A percentile compares a stretch with the other conserved stretches of the same genome.
Evolutionary conservation across 768 basidiomycete genomes (phyloP).

Genomic region (Trametes villosa): DNA sequence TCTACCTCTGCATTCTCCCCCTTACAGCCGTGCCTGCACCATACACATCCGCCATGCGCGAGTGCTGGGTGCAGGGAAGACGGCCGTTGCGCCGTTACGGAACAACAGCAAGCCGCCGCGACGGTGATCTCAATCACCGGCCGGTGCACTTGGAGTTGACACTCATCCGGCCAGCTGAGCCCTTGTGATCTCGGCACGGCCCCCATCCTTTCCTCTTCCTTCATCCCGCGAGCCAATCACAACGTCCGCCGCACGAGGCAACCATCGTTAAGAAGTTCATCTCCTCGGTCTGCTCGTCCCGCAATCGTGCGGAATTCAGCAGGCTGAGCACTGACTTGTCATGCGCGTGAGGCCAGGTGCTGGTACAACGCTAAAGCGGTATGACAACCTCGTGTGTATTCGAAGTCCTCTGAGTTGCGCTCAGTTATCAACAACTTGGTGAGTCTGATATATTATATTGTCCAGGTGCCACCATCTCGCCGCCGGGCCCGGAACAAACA

Average conservation of each 20-base stretch:
- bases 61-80: neutral
- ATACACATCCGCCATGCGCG: neutral
- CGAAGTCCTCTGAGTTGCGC: too few relatives aligned
- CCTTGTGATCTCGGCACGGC: slow-evolving; percentile 2
- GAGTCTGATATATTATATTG: too few relatives aligned
- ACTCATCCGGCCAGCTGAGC: slow-evolving; percentile 1
- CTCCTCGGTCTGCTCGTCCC: neutral
- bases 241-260: neutral
- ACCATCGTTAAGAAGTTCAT: neutral
- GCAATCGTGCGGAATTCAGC: too few relatives aligned
- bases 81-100: neutral
- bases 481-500: too few relatives aligned
- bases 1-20: slow-evolving; percentile 6
- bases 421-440: too few relatives aligned
- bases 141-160: too few relatives aligned
- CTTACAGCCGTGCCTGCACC: neutral
- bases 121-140: slow-evolving; percentile 1
- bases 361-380: too few relatives aligned
- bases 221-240: neutral
- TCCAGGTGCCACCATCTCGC: too few relatives aligned
- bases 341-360: too few relatives aligned
- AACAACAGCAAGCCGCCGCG: neutral
- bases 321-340: too few relatives aligned
- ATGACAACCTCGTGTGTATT: too few relatives aligned
- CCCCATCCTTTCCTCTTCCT: neutral